These are phyloP conservation scores for Sisymbrium altissimum DNA, from an alignment of 345 rosid genomes.

Conservation along the genomic window DNA sequence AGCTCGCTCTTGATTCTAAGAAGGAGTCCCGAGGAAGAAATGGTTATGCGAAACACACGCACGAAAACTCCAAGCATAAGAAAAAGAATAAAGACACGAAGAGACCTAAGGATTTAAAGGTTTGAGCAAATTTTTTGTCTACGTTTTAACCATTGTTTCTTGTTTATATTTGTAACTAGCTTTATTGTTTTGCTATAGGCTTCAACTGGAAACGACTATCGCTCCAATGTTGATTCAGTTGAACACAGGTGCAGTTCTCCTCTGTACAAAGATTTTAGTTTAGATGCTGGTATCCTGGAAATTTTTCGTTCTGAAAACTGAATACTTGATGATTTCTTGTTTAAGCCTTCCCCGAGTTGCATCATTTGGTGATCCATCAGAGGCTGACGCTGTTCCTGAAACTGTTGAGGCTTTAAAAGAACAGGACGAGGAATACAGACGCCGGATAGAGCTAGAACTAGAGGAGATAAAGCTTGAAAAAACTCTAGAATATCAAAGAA, in stretches of 20 bases:
- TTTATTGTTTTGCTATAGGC: constrained; percentile 42
- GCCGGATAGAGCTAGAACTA: constrained; percentile 74
- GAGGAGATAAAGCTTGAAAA: constrained; percentile 91
- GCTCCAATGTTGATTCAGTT: constrained; percentile 41
- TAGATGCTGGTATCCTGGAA: constrained; percentile 12
- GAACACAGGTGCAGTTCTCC: constrained; percentile 49
- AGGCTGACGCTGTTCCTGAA: constrained; percentile 41
- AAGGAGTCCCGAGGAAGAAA: constrained; percentile 60
- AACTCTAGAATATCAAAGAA: constrained; percentile 82
- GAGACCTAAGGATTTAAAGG: constrained; percentile 78
- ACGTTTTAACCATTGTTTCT: not conserved
- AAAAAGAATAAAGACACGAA: constrained; percentile 68
- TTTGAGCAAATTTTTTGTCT: constrained; percentile 26
- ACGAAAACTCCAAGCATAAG: constrained; percentile 83
- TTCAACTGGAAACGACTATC: constrained; percentile 42
- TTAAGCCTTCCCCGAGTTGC: constrained; percentile 59
- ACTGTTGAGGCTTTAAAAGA: constrained; percentile 49
- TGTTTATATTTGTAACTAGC: constrained; percentile 1
- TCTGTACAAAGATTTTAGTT: not conserved
- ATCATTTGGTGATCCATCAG: constrained; percentile 50
- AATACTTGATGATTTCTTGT: constrained; percentile 28
- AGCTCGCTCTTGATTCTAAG: constrained; percentile 90
- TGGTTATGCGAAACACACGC: constrained; percentile 53
- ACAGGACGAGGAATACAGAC: constrained; percentile 73
- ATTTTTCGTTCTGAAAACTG: not conserved